These are phyloP conservation scores for Clonostachys sp. DNA, from an alignment of 2,329 filamentous ascomycete species.

Conservation along the genomic window DNA sequence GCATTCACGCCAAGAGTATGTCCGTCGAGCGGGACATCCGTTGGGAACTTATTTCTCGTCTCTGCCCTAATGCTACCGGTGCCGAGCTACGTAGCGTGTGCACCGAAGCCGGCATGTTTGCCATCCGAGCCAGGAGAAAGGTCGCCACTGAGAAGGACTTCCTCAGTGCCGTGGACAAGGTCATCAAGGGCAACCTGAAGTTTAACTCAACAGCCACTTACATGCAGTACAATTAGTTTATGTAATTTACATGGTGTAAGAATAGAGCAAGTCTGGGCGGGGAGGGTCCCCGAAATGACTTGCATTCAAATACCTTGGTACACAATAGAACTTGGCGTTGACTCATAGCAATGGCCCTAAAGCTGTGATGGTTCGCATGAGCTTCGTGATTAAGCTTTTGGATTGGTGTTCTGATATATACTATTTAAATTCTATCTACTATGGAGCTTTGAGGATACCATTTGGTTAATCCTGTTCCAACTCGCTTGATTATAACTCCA, in stretches of 20 bases:
- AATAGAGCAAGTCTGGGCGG: constrained; percentile 16
- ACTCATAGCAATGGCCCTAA: neutral
- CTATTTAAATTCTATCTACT: too few species aligned
- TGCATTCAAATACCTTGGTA: neutral
- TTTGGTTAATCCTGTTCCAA: too few species aligned
- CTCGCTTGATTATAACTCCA: too few species aligned
- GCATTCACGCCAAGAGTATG: constrained; percentile 99
- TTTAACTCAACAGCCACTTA: constrained; percentile 98
- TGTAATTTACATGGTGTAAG: constrained; percentile 23
- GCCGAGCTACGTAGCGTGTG: constrained; percentile 95
- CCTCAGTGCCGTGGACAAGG: constrained; percentile 95
- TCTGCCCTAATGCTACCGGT: constrained; percentile 96
- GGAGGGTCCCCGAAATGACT: constrained; percentile 1
- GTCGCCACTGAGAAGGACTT: constrained; percentile 99
- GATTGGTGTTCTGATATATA: too few species aligned
- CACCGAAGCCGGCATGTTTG: constrained; percentile 98
- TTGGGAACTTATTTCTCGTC: constrained; percentile 95
- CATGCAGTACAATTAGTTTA: constrained; percentile 92
- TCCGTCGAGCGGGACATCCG: constrained; percentile 97
- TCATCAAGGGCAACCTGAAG: constrained; percentile 98
- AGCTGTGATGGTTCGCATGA: too few species aligned
- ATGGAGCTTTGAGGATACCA: too few species aligned
- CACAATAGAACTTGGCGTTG: constrained; percentile 2
- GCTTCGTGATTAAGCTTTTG: too few species aligned
- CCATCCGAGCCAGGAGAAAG: constrained; percentile 91